phyloP scores from a whole-genome alignment of 139 green algal genomes.

The Chara braunii region DNA sequence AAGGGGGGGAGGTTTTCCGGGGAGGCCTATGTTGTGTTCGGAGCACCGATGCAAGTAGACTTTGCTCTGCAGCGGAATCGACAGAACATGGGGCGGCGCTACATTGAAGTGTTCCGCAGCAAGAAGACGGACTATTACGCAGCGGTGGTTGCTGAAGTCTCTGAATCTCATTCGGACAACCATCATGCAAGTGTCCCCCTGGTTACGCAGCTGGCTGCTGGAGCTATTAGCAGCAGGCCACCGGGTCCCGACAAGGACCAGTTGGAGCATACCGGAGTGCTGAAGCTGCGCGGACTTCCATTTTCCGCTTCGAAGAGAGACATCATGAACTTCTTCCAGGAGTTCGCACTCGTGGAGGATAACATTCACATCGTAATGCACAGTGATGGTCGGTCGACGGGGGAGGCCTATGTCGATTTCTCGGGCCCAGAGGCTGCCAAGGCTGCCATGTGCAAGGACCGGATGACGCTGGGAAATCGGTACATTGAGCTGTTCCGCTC shows the following conservation, averaged over 20 bases:
- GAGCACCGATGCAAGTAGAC: slow-evolving; percentile 24
- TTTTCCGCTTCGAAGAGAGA: slow-evolving; percentile 61
- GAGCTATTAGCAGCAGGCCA: no score
- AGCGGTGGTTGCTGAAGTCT: slow-evolving; percentile 8
- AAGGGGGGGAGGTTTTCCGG: slow-evolving; percentile 25
- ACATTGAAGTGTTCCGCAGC: slow-evolving; percentile 62
- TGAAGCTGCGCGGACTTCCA: slow-evolving; percentile 73
- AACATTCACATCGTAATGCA: slow-evolving; percentile 66
- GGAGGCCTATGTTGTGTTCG: slow-evolving; percentile 37
- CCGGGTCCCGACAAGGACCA: background rate
- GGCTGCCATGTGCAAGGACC: slow-evolving; percentile 63
- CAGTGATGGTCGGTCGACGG: slow-evolving; percentile 64
- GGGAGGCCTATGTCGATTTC: slow-evolving; percentile 78
- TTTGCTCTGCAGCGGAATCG: slow-evolving; percentile 47
- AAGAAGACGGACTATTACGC: slow-evolving; percentile 34
- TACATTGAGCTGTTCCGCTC: slow-evolving; percentile 79
- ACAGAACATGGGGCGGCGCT: slow-evolving; percentile 63
- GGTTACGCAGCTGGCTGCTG: background rate
- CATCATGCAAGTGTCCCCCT: background rate
- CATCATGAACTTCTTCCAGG: slow-evolving; percentile 61
- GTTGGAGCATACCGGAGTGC: slow-evolving; percentile 41
- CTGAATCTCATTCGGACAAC: no score
- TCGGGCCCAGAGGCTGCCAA: slow-evolving; percentile 53
- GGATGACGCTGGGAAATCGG: slow-evolving; percentile 68
- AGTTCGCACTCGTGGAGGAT: slow-evolving; percentile 49